A percentile compares a stretch with the other conserved stretches of the same genome.
Evolutionary conservation across 2,329 filamentous ascomycete genomes (phyloP).

Genomic region (Colletotrichum australisinense): DNA sequence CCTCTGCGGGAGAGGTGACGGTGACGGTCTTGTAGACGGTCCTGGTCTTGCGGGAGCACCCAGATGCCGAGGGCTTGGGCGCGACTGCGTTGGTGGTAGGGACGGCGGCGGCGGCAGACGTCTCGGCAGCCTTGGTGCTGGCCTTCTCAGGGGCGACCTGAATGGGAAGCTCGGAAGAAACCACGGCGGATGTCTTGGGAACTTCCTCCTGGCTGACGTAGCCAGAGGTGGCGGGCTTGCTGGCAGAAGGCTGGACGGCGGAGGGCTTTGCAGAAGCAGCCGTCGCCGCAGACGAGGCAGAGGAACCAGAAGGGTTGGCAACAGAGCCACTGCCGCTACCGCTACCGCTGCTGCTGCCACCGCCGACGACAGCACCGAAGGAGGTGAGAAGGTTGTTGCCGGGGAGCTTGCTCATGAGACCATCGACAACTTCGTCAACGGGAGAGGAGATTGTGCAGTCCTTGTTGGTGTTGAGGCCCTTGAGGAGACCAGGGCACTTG

Average conservation of each 20-base stretch:
- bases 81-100: slow-evolving; percentile 37
- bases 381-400: slow-evolving; percentile 66
- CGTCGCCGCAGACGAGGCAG: not conserved
- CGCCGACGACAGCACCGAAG: slow-evolving; percentile 39
- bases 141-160: slow-evolving; percentile 21
- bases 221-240: not conserved
- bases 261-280: not conserved
- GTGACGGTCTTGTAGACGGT: slow-evolving; percentile 60
- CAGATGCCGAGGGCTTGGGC: slow-evolving; percentile 27
- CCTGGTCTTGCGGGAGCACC: slow-evolving; percentile 43
- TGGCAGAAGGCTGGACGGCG: slow-evolving; percentile 7
- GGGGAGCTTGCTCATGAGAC: slow-evolving; percentile 60
- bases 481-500: slow-evolving; percentile 68
- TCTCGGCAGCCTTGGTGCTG: not conserved
- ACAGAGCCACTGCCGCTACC: slow-evolving; percentile 14
- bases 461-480: slow-evolving; percentile 61
- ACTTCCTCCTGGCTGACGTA: not conserved
- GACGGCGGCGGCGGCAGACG: slow-evolving; percentile 1
- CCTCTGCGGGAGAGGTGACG: slow-evolving; percentile 58
- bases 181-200: not conserved
- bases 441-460: slow-evolving; percentile 63
- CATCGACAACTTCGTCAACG: slow-evolving; percentile 57
- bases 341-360: slow-evolving; percentile 4
- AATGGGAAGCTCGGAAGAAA: slow-evolving; percentile 22
- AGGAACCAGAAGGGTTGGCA: slow-evolving; percentile 12